These are phyloP conservation scores for Saitozyma sp. DNA, from an alignment of 768 basidiomycete species.

Conservation along the genomic window DNA sequence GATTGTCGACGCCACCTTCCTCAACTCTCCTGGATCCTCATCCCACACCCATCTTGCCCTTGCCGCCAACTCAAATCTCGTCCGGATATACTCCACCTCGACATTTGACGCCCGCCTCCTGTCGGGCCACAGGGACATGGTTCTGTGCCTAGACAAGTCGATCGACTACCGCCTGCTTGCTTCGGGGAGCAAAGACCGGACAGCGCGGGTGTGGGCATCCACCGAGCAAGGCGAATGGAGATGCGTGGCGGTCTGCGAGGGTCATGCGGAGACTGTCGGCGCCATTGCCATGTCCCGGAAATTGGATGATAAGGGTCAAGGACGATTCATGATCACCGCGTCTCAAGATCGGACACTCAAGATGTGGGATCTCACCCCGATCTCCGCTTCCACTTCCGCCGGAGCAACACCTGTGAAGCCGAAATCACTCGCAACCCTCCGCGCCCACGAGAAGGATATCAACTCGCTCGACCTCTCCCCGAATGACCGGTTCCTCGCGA, in stretches of 20 bases:
- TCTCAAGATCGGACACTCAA: constrained; percentile 97
- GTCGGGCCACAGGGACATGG: constrained; percentile 86
- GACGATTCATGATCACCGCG: constrained; percentile 83
- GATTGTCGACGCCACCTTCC: constrained; percentile 83
- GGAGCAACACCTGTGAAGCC: constrained; percentile 58
- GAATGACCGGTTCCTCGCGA: constrained; percentile 81
- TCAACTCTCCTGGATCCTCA: constrained; percentile 56
- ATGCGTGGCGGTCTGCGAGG: constrained; percentile 85
- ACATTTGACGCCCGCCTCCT: constrained; percentile 81
- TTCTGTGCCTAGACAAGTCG: constrained; percentile 76
- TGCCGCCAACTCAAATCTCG: constrained; percentile 95
- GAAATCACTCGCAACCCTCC: constrained; percentile 77
- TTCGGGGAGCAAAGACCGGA: constrained; percentile 88
- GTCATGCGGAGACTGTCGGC: constrained; percentile 90
- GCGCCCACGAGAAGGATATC: constrained; percentile 98
- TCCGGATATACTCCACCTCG: constrained; percentile 78
- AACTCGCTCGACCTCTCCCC: constrained; percentile 92
- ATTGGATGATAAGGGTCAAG: constrained; percentile 28
- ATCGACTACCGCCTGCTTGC: constrained; percentile 71
- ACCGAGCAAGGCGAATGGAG: constrained; percentile 57
- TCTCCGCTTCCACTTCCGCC: constrained; percentile 53
- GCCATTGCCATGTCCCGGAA: constrained; percentile 79
- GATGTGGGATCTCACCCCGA: constrained; percentile 81
- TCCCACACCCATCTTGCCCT: constrained; percentile 77
- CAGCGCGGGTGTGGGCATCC: constrained; percentile 79